phyloP scores from a whole-genome alignment of 169 alveolate species.

The Eimeria praecox region DNA sequence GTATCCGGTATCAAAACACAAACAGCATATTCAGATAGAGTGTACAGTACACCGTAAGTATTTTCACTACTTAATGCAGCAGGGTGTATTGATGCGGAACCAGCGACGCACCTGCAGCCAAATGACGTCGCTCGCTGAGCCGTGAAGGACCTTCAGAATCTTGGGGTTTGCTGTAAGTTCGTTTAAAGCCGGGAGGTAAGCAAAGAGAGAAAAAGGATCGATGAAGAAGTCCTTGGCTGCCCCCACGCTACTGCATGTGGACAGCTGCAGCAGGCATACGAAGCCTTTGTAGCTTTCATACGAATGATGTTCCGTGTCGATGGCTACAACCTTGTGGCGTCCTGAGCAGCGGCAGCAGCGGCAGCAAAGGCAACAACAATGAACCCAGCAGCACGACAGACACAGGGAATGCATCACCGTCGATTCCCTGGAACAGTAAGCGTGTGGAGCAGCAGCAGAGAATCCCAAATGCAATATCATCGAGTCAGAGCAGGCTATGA shows the following conservation, averaged over 20 bases:
- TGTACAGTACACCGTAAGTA: not conserved
- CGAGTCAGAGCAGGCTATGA: not conserved
- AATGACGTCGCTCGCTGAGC: slow-evolving; percentile 94
- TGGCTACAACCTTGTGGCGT: slow-evolving; percentile 90
- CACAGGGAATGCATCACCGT: not conserved
- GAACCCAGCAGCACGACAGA: not conserved
- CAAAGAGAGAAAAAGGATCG: slow-evolving; percentile 92
- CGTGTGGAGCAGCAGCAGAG: not conserved
- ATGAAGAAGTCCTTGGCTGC: slow-evolving; percentile 93
- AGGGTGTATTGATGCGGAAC: not conserved
- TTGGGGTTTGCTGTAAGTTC: slow-evolving; percentile 92
- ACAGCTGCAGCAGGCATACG: slow-evolving; percentile 93
- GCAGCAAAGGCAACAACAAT: not conserved
- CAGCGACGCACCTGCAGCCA: slow-evolving; percentile 91
- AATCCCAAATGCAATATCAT: not conserved
- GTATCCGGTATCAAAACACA: not conserved
- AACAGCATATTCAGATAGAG: not conserved
- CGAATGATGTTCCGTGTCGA: slow-evolving; percentile 96
- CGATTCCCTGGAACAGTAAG: not conserved
- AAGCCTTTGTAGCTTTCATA: slow-evolving; percentile 93
- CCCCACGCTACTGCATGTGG: slow-evolving; percentile 84
- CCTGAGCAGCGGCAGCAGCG: slow-evolving; percentile 64
- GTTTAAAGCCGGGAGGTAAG: slow-evolving; percentile 87
- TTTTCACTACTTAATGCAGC: not conserved
- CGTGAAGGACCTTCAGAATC: slow-evolving; percentile 96